Base-by-base conservation (phyloP, 495 filamentous ascomycete species). In the Aspergillus leporis region DNA sequence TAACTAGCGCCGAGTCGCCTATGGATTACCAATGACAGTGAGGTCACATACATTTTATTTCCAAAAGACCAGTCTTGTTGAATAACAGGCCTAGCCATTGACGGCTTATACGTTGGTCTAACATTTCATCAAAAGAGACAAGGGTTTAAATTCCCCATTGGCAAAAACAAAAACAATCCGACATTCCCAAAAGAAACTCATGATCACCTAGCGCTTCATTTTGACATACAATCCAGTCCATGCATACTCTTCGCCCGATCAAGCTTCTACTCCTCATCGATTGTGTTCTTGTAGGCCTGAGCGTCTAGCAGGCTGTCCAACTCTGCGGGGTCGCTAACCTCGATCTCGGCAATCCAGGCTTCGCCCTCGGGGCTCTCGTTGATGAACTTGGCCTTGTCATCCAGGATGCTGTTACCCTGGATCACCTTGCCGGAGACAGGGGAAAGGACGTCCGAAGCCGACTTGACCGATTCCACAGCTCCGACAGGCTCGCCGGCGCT, bases 381-480 rank as follows among this genome's bases (percentile, higher is more conserved):
- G 75, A 98, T 91, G 31, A 81, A 83, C 63, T 83, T 85, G 25
- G 95, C 93, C 77, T 88, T 91, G 70, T 95, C 90, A 72, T 90
- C 87, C 55, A 98, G 81, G 55, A 81, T 54, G 2, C 65, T 59
- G 76, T 98, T 98, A 48, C 84, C 79, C 63, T 83, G 81, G 30
- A 85, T 81, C 51, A 98, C 83, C 62, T 74, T 89, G 61, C 93
- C 91, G 34, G 82, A 76, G 51, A 97, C 83, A 25, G 94, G 95
- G 5, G 92, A 87, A 71, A 95, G 87, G 77, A 98, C 96, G 72
- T 98, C 94, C 60, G 91, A 93, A 18, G 95, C 94, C 45, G 90
- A 93, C 83, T 98, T 98, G 70, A 98, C 94, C 10, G 91, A 96
- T 82, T 98, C 94, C 60, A 98, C 93, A 47, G 94, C 92, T 55